These are phyloP conservation scores for Pythium diclinum DNA, from an alignment of 352 stramenopile species.

Conservation along the genomic window DNA sequence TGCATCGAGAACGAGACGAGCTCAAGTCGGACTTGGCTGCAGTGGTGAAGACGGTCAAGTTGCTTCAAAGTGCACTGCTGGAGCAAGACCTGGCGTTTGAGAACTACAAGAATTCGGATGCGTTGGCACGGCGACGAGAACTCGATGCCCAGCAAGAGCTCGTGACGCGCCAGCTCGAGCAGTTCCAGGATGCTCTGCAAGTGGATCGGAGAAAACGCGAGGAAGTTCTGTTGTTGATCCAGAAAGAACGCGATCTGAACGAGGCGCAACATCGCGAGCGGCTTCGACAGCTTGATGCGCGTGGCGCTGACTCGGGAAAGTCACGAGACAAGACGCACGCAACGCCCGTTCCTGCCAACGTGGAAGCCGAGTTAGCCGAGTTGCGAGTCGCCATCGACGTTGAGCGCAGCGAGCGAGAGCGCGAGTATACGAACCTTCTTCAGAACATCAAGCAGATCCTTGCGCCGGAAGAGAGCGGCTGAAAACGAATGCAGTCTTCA, in stretches of 20 bases:
- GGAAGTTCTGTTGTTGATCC: background rate
- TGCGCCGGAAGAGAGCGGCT: background rate
- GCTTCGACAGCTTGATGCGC: background rate
- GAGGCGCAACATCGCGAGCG: background rate
- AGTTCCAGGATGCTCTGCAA: background rate
- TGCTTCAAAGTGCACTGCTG: conserved; percentile 7
- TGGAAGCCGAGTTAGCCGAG: conserved; percentile 13
- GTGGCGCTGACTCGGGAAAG: background rate
- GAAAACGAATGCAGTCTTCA: background rate
- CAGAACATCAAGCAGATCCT: conserved; percentile 5
- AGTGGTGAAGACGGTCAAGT: background rate
- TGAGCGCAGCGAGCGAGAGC: background rate
- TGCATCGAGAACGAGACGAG: conserved; percentile 13
- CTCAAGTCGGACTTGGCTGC: background rate
- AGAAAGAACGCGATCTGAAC: background rate
- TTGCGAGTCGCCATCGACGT: conserved; percentile 2
- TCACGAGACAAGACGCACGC: background rate
- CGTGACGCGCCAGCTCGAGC: conserved; percentile 2
- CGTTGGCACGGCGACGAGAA: background rate
- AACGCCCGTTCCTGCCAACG: background rate
- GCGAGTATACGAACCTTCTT: conserved; percentile 1
- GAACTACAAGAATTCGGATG: background rate
- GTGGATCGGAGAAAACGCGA: background rate
- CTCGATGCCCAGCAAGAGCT: background rate
- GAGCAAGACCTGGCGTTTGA: conserved; percentile 20